Percentiles rank a stretch among this genome's conserved stretches.
These are phyloP conservation scores for Trichoderma sp. DNA, from an alignment of 2,329 filamentous ascomycete species.

Conservation along the genomic window DNA sequence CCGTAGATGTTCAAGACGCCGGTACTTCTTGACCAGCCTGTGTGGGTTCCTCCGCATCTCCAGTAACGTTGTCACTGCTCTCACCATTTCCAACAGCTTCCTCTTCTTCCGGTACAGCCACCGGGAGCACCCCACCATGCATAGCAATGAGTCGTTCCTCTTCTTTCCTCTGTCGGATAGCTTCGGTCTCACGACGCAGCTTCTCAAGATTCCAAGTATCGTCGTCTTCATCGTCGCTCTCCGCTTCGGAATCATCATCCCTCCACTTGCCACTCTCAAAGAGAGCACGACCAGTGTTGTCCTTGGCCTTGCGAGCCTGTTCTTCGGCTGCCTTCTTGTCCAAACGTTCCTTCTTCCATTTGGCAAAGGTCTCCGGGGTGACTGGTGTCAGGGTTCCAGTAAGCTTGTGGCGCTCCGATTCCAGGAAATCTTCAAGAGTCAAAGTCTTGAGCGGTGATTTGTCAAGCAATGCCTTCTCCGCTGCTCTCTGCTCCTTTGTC, in stretches of 20 bases:
- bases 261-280: constrained; percentile 97
- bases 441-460: constrained; percentile 93
- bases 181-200: constrained; percentile 81
- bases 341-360: constrained; percentile 93
- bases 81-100: constrained; percentile 9
- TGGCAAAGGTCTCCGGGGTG: constrained; percentile 85
- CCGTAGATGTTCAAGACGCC: constrained; percentile 21
- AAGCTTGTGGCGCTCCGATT: constrained; percentile 93
- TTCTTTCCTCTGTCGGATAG: constrained; percentile 69
- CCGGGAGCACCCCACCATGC: constrained; percentile 25
- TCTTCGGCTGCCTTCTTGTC: constrained; percentile 96
- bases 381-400: constrained; percentile 90
- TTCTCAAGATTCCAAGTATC: constrained; percentile 80
- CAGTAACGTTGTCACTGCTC: not conserved
- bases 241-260: constrained; percentile 60
- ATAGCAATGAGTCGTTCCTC: constrained; percentile 58
- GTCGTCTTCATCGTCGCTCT: constrained; percentile 42
- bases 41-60: not conserved
- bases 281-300: constrained; percentile 89
- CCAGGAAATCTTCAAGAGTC: constrained; percentile 94
- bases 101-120: constrained; percentile 22
- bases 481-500: constrained; percentile 93
- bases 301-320: constrained; percentile 85
- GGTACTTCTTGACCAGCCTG: constrained; percentile 18
- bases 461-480: constrained; percentile 92